Base-by-base conservation (phyloP, 306 rosid genomes). In the Oemleria cerasiformis region DNA sequence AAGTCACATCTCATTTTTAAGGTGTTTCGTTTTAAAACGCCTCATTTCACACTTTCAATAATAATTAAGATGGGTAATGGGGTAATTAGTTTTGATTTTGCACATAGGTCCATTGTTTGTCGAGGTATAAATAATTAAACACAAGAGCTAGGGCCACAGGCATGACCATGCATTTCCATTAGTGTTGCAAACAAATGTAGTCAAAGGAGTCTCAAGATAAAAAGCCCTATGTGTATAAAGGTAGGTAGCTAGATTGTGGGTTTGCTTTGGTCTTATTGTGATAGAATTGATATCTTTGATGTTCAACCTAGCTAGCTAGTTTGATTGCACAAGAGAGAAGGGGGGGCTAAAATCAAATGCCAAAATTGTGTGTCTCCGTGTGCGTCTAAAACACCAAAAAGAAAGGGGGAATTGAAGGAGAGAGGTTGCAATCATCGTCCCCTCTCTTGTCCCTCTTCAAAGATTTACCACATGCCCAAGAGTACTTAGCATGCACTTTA, bases 331-430 rank as follows among this genome's bases (percentile, higher is more conserved):
- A 61, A 61, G 40, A 30, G 36, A 30, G 3, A 30, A 25, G 2
- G 36, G 36, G 36, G 36, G 63, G 16, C 43, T 43, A 55, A 43
- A 15, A 56, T 70, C 74, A 70, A 70, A 57, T 23, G 64, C n/a
- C 55, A 15, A 42, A 44, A 23, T 34, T 41, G 36, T 23, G 65
- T 56, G 65, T 16, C 55, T 42, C 38, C 65, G 74, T 70, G 56
- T 38, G 74, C 54, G 23, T 56, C 65, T 56, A 13, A 42, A 70
- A 70, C 74, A 14, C 70, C 42, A 25, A 70, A 70, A 70, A 11
- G 44, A 54, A 11, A 42, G 43, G 36, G 47, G 5, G 15, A 19
- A 30, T 30, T 30, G 36, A 30, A 30, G 36, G 36, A 30, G 36
- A 30, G 36, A 41, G 63, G 16, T 19, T 42, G 66, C 56, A 43